Percentiles rank a stretch among this genome's conserved stretches.
Conservation (phyloP, 2,329 filamentous ascomycete species). For the Colletotrichum caudatum region DNA sequence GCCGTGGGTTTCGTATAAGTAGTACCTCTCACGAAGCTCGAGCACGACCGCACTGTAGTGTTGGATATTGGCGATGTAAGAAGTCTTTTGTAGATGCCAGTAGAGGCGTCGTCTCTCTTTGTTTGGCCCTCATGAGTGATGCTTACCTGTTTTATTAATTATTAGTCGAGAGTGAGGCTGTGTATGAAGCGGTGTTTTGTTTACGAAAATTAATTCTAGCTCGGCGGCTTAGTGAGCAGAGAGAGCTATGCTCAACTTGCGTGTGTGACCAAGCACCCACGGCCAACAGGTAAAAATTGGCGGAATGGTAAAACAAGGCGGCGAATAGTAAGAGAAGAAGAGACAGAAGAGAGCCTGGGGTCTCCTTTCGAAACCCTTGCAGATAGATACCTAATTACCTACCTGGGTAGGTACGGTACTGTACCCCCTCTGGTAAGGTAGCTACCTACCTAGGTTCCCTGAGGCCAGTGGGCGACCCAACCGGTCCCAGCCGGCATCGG, state of each 20-base stretch:
- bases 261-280: not conserved
- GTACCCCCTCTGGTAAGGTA: too few relatives aligned
- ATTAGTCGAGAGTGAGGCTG: not conserved
- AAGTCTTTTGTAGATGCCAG: not conserved
- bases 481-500: constrained; percentile 23
- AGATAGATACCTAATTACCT: not conserved
- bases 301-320: not conserved
- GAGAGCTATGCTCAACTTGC: not conserved
- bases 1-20: not conserved
- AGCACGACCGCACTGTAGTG: not conserved
- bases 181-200: not conserved
- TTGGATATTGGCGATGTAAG: not conserved
- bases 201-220: too few relatives aligned
- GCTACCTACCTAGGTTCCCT: too few relatives aligned
- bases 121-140: not conserved
- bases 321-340: too few relatives aligned
- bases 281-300: too few relatives aligned
- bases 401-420: too few relatives aligned
- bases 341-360: not conserved
- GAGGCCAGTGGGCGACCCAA: not conserved
- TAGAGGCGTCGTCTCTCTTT: not conserved
- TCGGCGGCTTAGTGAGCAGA: not conserved
- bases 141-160: not conserved
- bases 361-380: not conserved
- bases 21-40: not conserved